These are phyloP conservation scores for Fusarium proliferatum DNA, from an alignment of 2,329 filamentous ascomycete genomes.

Conservation along the genomic window DNA sequence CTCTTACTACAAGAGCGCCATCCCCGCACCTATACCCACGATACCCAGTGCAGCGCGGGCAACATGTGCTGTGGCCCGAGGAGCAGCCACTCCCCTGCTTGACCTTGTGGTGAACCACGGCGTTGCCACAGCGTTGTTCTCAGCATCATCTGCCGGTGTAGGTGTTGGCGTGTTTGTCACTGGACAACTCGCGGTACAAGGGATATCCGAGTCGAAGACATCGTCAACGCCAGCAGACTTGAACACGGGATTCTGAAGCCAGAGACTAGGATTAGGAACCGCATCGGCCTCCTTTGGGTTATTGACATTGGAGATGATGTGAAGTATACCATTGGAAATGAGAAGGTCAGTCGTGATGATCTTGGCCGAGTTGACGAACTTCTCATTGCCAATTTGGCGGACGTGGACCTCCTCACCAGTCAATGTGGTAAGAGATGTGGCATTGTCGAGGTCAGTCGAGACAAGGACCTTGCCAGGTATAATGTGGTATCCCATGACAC, in stretches of 20 bases:
- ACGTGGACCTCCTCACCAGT: slow-evolving; percentile 51
- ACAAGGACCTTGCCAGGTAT: slow-evolving; percentile 66
- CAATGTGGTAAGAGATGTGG: slow-evolving; percentile 50
- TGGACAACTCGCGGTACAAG: slow-evolving; percentile 54
- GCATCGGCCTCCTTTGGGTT: slow-evolving; percentile 54
- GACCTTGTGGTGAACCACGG: slow-evolving; percentile 39
- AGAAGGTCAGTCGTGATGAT: slow-evolving; percentile 65
- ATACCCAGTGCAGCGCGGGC: slow-evolving; percentile 47
- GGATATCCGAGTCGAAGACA: slow-evolving; percentile 57
- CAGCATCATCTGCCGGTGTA: slow-evolving; percentile 16
- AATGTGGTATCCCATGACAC: slow-evolving; percentile 73
- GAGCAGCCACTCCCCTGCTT: slow-evolving; percentile 38
- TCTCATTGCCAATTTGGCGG: slow-evolving; percentile 56
- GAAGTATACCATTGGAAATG: slow-evolving; percentile 67
- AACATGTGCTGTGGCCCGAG: slow-evolving; percentile 43
- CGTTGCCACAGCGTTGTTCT: slow-evolving; percentile 35
- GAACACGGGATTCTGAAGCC: slow-evolving; percentile 64
- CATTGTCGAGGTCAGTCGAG: slow-evolving; percentile 54
- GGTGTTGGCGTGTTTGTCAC: slow-evolving; percentile 20
- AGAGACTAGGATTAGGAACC: slow-evolving; percentile 51
- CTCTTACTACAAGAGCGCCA: slow-evolving; percentile 40
- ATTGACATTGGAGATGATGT: slow-evolving; percentile 66
- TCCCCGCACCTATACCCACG: slow-evolving; percentile 47
- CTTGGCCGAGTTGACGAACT: slow-evolving; percentile 65
- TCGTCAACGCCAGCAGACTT: slow-evolving; percentile 58